Evolutionary conservation across 257 asterid species (phyloP), one percentile per base, ranked within the genome.

Genomic region (Solanum rostratum): DNA sequence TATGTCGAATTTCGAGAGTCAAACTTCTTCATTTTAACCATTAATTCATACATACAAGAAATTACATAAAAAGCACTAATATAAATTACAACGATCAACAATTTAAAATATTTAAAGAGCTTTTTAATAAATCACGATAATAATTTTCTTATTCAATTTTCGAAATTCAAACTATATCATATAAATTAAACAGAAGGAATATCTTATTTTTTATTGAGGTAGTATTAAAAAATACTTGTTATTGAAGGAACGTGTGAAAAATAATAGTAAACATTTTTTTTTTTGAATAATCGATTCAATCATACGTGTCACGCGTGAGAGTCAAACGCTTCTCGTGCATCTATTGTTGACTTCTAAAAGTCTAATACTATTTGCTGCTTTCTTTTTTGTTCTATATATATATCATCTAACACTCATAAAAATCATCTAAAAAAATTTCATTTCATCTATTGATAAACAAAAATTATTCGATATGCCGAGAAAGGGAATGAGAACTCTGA

Each of bases 401-500:
- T 5, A 27, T 63, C 22, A 10, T 18, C 46, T 37, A 9, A 16
- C 19, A 1, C 2, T 10, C 45, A 49, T 27, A 2, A 76, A 49
- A 49, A 49, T 18, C 27, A 76, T 49, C 2, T 24, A 5, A 45
- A 57, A 7, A 71, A 13, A 1, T n/a, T 3, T 45, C 57, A 73
- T 43, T 6, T 12, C 24, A 39, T 65, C 20, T 74, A 0, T 33
- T 33, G 39, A 33, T n/a, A n/a, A n/a, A n/a, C n/a, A 33, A 33
- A 33, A 33, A 33, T 33, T 3, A 1, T 33, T 33, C 39, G 1
- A 33, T 33, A 93, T 94, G 98, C 95, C 95, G 16, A 86, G 91
- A 33, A 93, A 93, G 89, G 95, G 95, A 79, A 95, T 92, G 97
- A 92, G 82, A 43, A 90, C 86, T 55, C 45, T 92, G 1, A 78